A percentile compares a stretch with the other conserved stretches of the same genome.
Conservation (phyloP, 139 green algal genomes). For the Volvox africanus region DNA sequence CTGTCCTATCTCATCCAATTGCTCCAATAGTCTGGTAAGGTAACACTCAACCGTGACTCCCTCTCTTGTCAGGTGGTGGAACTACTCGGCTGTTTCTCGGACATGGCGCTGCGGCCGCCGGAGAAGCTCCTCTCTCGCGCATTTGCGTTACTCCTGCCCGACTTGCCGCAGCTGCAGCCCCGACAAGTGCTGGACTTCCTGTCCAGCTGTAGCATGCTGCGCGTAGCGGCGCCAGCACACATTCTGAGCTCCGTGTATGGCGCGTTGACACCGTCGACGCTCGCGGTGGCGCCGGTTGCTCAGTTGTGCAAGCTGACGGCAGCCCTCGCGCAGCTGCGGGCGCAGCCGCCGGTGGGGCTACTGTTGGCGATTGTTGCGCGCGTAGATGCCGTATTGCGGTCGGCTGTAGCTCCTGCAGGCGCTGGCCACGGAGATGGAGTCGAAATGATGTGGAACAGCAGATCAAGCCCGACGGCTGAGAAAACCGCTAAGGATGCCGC, state of each 20-base stretch:
- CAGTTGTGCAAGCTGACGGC: slow-evolving; percentile 23
- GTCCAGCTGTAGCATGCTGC: slow-evolving; percentile 18
- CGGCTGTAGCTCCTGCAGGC: neutral
- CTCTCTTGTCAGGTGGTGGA: slow-evolving; percentile 12
- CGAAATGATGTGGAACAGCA: no score
- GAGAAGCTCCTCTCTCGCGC: slow-evolving; percentile 1
- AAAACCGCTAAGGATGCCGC: no score
- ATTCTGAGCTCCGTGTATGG: neutral
- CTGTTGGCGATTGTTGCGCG: neutral
- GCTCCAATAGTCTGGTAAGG: no score
- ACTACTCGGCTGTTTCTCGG: slow-evolving; percentile 7
- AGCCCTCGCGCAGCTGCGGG: slow-evolving; percentile 6
- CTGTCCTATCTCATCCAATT: no score
- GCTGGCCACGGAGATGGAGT: neutral
- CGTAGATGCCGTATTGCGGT: neutral
- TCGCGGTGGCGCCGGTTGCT: slow-evolving; percentile 1
- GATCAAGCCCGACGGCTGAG: no score
- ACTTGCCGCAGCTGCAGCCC: slow-evolving; percentile 12
- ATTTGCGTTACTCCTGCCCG: slow-evolving; percentile 12
- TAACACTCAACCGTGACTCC: no score
- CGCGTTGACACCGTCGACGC: neutral
- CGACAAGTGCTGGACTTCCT: neutral
- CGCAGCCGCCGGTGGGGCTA: slow-evolving; percentile 21
- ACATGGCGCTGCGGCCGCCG: slow-evolving; percentile 12
- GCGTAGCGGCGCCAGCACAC: slow-evolving; percentile 9